Evolutionary conservation across 2,329 filamentous ascomycete genomes (phyloP).

Genomic region (Colletotrichum filicis): DNA sequence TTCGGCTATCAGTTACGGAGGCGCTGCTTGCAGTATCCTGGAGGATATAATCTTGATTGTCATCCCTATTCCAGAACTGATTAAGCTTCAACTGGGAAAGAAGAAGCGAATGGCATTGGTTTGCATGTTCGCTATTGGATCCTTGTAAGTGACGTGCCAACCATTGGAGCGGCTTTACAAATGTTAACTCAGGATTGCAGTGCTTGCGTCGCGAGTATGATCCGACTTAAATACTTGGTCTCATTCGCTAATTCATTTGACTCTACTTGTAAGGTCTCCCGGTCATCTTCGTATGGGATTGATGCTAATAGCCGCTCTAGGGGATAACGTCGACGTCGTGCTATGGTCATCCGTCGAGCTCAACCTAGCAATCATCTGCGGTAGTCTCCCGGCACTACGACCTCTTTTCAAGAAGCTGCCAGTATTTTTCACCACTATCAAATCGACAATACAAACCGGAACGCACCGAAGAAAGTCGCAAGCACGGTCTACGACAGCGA

Average conservation of each 20-base stretch:
- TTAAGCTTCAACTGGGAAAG: conserved; percentile 23
- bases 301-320: conserved; percentile 23
- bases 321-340: conserved; percentile 42
- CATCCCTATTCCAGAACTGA: conserved; percentile 32
- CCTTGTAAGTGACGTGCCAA: conserved; percentile 19
- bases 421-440: neutral
- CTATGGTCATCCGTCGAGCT: conserved; percentile 46
- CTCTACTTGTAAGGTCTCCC: conserved; percentile 7
- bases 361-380: conserved; percentile 52
- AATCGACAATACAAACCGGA: neutral
- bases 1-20: conserved; percentile 20
- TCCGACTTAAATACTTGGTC: conserved; percentile 34
- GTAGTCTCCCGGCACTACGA: conserved; percentile 53
- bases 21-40: conserved; percentile 32
- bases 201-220: conserved; percentile 36
- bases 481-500: neutral
- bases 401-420: conserved; percentile 42
- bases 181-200: conserved; percentile 5
- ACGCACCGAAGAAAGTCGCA: no score
- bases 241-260: conserved; percentile 25
- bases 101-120: conserved; percentile 30
- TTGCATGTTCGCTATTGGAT: conserved; percentile 34
- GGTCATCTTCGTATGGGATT: neutral
- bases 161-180: fast-evolving
- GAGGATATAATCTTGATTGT: conserved; percentile 34